Evolutionary conservation across 1,284 basidiomycete genomes (phyloP), one percentile per base, ranked within the genome.

Genomic region (Puccinia novopanici): DNA sequence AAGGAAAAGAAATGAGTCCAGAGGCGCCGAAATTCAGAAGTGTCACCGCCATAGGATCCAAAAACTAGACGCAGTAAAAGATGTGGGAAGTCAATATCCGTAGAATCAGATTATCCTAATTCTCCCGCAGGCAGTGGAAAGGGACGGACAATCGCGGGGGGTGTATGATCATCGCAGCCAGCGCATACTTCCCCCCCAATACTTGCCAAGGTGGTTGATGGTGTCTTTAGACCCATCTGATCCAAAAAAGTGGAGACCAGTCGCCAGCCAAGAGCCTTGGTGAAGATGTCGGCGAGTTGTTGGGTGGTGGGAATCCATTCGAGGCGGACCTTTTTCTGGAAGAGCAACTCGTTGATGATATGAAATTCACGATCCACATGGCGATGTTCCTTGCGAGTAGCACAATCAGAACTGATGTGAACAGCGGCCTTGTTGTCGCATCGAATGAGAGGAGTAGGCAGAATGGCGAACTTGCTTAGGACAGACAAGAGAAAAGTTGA

Each of bases 231-330:
- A 5, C 61, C 30, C 40, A 13, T 54, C 52, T n/a, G 52, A 54
- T 8, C 5, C 52, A 54, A 54, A 27, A 70, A 70, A 3, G 42
- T 24, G 10, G 24, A 40, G 5, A 63, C 59, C 34, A 17, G 15
- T 22, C 34, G 15, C 59, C 59, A 63, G 9, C 50, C 48, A 12
- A 72, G n/a, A n/a, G n/a, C n/a, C n/a, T n/a, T n/a, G n/a, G n/a
- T n/a, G n/a, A n/a, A n/a, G n/a, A n/a, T n/a, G 27, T 74, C 34
- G 24, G 55, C 72, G 5, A 74, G 24, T 24, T 74, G 72, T 9
- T 59, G 3, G 30, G 10, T 27, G 8, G 72, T 57, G 15, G 37
- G 9, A 19, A 73, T 37, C 71, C 71, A 73, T 55, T 52, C 12
- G 12, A 73, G 17, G 42, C 17, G 15, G 5, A 59, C 17, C 34